phyloP scores from a whole-genome alignment of 2,329 filamentous ascomycete species.

The Xylaria sp. region DNA sequence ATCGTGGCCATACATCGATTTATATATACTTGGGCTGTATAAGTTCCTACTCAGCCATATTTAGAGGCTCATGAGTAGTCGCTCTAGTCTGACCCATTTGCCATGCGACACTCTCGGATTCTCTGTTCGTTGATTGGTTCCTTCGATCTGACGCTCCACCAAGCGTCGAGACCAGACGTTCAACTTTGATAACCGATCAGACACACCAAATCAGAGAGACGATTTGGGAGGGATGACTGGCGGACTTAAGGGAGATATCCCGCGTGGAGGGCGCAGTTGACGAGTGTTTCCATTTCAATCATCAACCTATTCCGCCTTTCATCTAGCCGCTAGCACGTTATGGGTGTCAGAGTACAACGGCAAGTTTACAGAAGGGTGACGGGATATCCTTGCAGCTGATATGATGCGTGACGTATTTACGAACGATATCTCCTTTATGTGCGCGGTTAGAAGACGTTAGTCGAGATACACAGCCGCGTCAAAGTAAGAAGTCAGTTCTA shows the following conservation, averaged over 20 bases:
- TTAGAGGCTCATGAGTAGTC: not conserved
- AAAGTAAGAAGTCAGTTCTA: not conserved
- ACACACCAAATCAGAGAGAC: not conserved
- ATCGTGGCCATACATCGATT: not conserved
- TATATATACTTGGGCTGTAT: slow-evolving; percentile 2
- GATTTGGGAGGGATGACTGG: slow-evolving; percentile 9
- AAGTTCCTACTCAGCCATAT: not conserved
- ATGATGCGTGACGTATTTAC: not conserved
- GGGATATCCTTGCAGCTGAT: not conserved
- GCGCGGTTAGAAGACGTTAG: not conserved
- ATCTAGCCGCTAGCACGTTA: not conserved
- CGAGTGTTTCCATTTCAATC: not conserved
- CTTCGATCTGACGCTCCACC: not conserved
- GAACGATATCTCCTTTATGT: not conserved
- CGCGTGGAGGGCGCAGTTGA: not conserved
- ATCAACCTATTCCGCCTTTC: not conserved
- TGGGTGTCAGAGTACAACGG: not conserved
- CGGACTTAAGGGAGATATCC: slow-evolving; percentile 19
- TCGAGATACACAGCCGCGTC: not conserved
- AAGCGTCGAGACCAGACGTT: not conserved
- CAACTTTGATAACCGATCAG: not conserved
- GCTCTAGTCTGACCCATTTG: not conserved
- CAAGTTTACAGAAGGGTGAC: not conserved
- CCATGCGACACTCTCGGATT: not conserved
- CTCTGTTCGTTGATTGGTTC: not conserved